A percentile compares a stretch with the other conserved stretches of the same genome.
Conservation (phyloP, 2,329 filamentous ascomycete genomes). For the Trichoderma koningiopsis region DNA sequence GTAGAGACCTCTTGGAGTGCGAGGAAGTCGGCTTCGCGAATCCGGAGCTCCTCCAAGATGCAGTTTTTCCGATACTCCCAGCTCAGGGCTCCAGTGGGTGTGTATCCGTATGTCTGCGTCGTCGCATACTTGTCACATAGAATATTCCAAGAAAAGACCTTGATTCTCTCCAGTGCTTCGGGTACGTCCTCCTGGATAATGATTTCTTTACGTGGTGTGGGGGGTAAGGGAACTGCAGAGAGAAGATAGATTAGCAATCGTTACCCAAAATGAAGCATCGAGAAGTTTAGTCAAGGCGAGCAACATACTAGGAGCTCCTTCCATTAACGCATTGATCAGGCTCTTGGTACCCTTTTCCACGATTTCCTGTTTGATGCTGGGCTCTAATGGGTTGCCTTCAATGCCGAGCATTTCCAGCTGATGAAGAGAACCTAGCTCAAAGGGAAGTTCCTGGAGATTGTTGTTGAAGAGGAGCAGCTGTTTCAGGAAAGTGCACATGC, state of each 20-base stretch:
- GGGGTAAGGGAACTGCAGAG: slow-evolving; percentile 70
- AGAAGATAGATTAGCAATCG: slow-evolving; percentile 31
- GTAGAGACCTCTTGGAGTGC: slow-evolving; percentile 93
- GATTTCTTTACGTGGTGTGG: slow-evolving; percentile 74
- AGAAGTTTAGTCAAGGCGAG: neutral
- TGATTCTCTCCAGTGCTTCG: slow-evolving; percentile 68
- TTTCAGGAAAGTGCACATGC: slow-evolving; percentile 93
- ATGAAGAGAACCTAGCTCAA: slow-evolving; percentile 85
- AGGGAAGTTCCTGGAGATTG: slow-evolving; percentile 77
- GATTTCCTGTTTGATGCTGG: slow-evolving; percentile 76
- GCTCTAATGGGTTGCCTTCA: slow-evolving; percentile 84
- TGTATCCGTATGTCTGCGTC: slow-evolving; percentile 83
- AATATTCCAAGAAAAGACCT: slow-evolving; percentile 92
- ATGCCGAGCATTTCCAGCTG: slow-evolving; percentile 87
- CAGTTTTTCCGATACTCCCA: slow-evolving; percentile 87
- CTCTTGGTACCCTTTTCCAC: slow-evolving; percentile 86
- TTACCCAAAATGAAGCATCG: neutral
- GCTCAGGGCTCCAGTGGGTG: slow-evolving; percentile 74
- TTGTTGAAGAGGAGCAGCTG: slow-evolving; percentile 90
- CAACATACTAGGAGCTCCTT: slow-evolving; percentile 77
- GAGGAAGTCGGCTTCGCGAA: slow-evolving; percentile 82
- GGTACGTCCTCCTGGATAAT: slow-evolving; percentile 70
- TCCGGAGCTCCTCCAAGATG: slow-evolving; percentile 79
- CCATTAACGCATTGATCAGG: slow-evolving; percentile 79
- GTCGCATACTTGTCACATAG: slow-evolving; percentile 94